Base-by-base conservation (phyloP, 257 asterid genomes). In the Cinchona pubescens region DNA sequence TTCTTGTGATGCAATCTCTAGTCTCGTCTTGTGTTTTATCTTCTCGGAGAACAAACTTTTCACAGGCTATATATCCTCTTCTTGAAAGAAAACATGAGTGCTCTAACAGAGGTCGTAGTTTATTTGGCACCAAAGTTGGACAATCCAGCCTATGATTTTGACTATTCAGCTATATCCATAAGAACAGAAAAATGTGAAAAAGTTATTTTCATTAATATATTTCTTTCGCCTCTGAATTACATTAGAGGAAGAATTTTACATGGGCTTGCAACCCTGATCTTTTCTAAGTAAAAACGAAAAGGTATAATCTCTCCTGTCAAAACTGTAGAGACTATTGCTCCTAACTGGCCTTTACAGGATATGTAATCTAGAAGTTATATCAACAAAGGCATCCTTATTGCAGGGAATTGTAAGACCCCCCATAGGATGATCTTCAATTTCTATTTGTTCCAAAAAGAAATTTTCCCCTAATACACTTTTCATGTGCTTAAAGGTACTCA, bases 341-440 rank as follows among this genome's bases (percentile, higher is more conserved):
- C 25, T 6, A 19, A 45, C 29, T 34, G 23, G 18, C 45, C 46
- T 64, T 71, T 38, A 72, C 35, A 58, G 16, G 35, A 55, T 40
- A 13, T 71, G 53, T 42, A 82, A 70, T 6, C 80, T 77, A 51
- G 80, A 80, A 53, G 68, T 72, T 43, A 80, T 55, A 7, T 75
- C 48, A 27, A 81, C 25, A 34, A 84, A 81, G 18, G 68, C 59
- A 34, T 69, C 73, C 45, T 79, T 83, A 2, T 48, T 65, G 65
- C 86, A 84, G 0, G 88, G 88, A 70, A 84, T 81, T 19, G 86
- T 81, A 1, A 81, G 64, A 55, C 80, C 80, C 2, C 86, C 88
- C 76, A n/a, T n/a, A n/a, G n/a, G n/a, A n/a, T n/a, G 15, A 27
- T 16, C 9, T 9, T 45, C 30, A 69, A 12, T 48, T 30, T 32